Percentiles rank a stretch among this genome's conserved stretches.
These are phyloP conservation scores for Aspergillus sp. DNA, from an alignment of 2,329 filamentous ascomycete genomes.

Conservation along the genomic window DNA sequence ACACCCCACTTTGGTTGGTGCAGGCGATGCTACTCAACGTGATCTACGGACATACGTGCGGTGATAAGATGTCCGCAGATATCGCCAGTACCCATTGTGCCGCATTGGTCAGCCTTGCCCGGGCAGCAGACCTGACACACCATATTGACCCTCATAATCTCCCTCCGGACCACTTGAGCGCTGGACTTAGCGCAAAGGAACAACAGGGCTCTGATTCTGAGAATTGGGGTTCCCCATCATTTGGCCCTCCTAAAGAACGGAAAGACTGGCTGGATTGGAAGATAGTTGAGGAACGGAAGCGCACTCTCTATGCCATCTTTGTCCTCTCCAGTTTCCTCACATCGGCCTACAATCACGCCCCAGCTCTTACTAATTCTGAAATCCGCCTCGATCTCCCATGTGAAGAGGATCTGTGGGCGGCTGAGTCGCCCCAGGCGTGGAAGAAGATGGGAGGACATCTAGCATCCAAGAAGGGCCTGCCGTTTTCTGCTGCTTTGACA, in stretches of 20 bases:
- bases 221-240: conserved; percentile 31
- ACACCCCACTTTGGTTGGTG: conserved; percentile 85
- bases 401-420: conserved; percentile 85
- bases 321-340: conserved; percentile 86
- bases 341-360: conserved; percentile 87
- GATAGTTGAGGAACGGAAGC: conserved; percentile 80
- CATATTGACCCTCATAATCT: conserved; percentile 33
- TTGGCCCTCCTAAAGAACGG: conserved; percentile 29
- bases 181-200: conserved; percentile 54
- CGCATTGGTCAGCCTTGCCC: conserved; percentile 82
- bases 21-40: conserved; percentile 97
- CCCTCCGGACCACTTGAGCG: conserved; percentile 37
- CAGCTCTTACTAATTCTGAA: conserved; percentile 89
- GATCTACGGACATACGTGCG: conserved; percentile 91
- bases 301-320: conserved; percentile 87
- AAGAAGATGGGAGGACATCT: conserved; percentile 69
- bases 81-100: conserved; percentile 91
- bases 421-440: conserved; percentile 79
- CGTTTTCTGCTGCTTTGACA: conserved; percentile 78
- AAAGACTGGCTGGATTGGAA: conserved; percentile 87
- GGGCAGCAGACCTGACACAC: conserved; percentile 72
- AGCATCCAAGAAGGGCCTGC: conserved; percentile 65
- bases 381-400: conserved; percentile 85
- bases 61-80: conserved; percentile 83
- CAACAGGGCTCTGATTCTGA: conserved; percentile 23